Evolutionary conservation across 2,329 filamentous ascomycete genomes (phyloP), one percentile per base, ranked within the genome.

Genomic region (Fusarium pilosicola): DNA sequence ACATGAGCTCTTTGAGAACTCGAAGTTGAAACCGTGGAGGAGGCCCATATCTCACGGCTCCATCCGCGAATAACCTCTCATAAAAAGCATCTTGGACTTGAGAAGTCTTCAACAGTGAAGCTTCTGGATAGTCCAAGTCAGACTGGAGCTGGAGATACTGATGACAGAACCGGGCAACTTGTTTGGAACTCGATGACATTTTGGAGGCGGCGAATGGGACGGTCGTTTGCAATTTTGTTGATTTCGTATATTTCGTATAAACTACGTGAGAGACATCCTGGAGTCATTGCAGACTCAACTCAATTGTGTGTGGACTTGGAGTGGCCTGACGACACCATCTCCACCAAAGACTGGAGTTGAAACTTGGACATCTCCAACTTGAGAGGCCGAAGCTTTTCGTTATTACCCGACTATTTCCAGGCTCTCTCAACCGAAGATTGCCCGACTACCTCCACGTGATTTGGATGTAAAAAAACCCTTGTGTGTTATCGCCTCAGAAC

Each of bases 91-190:
- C 83, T 80, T 97, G 95, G 6, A 92, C 88, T 7, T 84, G 81
- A 17, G 89, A 84, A 34, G 88, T 84, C 70, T 90, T 88, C 34
- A 97, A 85, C 20, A 88, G 79, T 30, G 86, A 77, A 28, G 85
- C 82, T 30, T 88, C 82, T 3, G 94, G 95, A 80, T 91, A 93
- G 54, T 88, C 86, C 41, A 96, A 84, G 13, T 86, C 80, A 2
- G 85, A 84, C 52, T 95, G 90, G 6, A 95, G 85, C 80, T 98
- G 95, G 39, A 96, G 87, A 79, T 94, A 97, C 80, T 97, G 95
- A 70, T 88, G 88, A 74, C 89, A 91, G 79, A 95, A 90, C 24
- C 89, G 87, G 68, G 81, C 76, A 52, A 86, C 80, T 26, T 79
- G 72, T 34, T 57, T 66, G 54, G 54, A 59, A 60, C 62, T 74